Base-by-base conservation (phyloP, 805 yeast species). In the Ogataea parapolymorpha region DNA sequence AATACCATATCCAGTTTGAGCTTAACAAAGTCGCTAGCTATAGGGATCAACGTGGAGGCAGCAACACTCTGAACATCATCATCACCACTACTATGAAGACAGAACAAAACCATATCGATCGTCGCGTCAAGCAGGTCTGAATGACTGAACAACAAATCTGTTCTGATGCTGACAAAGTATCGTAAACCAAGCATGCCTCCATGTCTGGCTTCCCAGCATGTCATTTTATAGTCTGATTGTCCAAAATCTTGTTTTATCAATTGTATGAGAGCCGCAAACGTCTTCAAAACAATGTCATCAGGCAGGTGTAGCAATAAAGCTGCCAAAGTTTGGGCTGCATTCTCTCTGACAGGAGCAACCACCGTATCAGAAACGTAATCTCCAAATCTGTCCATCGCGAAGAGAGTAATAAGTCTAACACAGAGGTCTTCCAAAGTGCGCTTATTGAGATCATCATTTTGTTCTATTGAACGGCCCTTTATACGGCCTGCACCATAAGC, bases 11-110 rank as follows among this genome's bases (percentile, higher is more conserved):
- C 69, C 26, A 75, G 54, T 39, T 81, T 76, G 32, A 83, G 66
- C 27, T 73, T 68, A n/a, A 90, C 90, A 61, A 91, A 87, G 49
- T 87, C 86, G n/a, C 74, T 70, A 2, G 96, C 89, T 34, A 93
- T 86, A 3, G 99, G 99, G 0, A 91, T 72, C 38, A 93, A 67
- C 1, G 96, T 88, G 2, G 95, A 85, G 0, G 99, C 98, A 17
- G 96, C 89, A 33, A 91, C 96, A 7, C 96, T 89, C 61, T 95
- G 97, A 18, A 93, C 98, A 60, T 93, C 99, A 61, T 90, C 98
- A 61, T 90, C 98, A 53, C 89, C 95, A 40, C 79, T 73, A 48
- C 80, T 81, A 39, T 68, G 64, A 35, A 93, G 67, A 3, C 97
- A 96, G 63, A 85, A 87, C 31, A 93, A 68, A 1, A 93, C 98